Base-by-base conservation (phyloP, 1,284 basidiomycete genomes). In the Ganoderma meredithae region DNA sequence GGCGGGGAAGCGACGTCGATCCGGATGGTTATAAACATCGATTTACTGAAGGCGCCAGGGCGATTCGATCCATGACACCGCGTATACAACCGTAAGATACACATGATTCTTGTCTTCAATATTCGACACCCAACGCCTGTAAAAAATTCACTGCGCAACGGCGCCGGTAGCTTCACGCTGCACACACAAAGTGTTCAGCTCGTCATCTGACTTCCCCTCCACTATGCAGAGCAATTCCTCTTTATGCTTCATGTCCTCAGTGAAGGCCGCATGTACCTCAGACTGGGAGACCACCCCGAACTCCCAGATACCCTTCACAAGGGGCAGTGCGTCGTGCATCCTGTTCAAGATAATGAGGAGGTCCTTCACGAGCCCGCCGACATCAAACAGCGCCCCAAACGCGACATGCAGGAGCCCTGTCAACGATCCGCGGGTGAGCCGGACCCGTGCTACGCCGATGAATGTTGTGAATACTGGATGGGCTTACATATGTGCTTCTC, bases 401-500 rank as follows among this genome's bases (percentile, higher is more conserved):
- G 60, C 60, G 31, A 22, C 8, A 12, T 62, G 60, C 31, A 62
- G 41, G 19, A 10, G 49, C 60, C 41, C 60, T 62, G 22, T 44
- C 8, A 9, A 36, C 9, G 36, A 36, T 6, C 9, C 36, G 31
- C 13, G 41, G 10, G 17, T 15, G 15, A 49, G 15, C 22, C 7
- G 13, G 36, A 9, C 36, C 36, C 6, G 36, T 36, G 36, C 36
- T 36, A 9, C 36, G 6, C 36, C 36, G 9, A 17, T 3, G 43
- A 25, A 13, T 7, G 10, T 3, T n/a, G 19, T 9, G 6, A 49
- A 36, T 8, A 7, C 3, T 36, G 36, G 9, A 36, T 36, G 36
- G 36, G 36, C 60, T 31, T n/a, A 62, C 60, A 27, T 22, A 31
- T 27, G 62, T 79, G 75, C 2, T 76, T 71, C 68, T 83, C 81